phyloP scores from a whole-genome alignment of 1,284 basidiomycete genomes.

The Cutaneotrichosporon sp. region DNA sequence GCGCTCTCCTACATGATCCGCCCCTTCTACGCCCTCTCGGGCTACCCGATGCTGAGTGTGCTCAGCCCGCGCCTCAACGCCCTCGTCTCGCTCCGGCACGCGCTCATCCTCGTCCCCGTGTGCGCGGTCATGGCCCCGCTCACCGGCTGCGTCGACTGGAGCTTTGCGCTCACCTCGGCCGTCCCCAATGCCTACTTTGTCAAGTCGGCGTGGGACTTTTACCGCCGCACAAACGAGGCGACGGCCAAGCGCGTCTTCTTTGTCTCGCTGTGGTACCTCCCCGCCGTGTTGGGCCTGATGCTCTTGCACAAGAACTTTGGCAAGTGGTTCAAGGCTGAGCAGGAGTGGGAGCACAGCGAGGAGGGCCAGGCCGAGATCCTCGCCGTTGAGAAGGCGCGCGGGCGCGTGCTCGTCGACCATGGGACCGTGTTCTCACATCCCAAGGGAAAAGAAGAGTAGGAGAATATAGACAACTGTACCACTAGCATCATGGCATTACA shows the following conservation, averaged over 20 bases:
- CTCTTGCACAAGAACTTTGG: conserved; percentile 88
- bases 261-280: conserved; percentile 87
- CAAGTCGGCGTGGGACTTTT: conserved; percentile 73
- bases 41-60: conserved; percentile 91
- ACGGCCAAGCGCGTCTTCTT: conserved; percentile 78
- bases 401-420: conserved; percentile 12
- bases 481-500: conserved; percentile 11
- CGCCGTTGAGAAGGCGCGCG: conserved; percentile 17
- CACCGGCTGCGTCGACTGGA: conserved; percentile 83
- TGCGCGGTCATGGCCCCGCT: conserved; percentile 80
- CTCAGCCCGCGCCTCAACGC: conserved; percentile 79
- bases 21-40: conserved; percentile 86
- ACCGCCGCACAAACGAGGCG: conserved; percentile 65
- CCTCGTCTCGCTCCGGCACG: conserved; percentile 81
- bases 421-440: conserved; percentile 9
- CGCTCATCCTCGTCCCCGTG: conserved; percentile 74
- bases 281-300: conserved; percentile 85
- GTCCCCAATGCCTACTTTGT: conserved; percentile 75
- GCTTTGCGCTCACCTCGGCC: conserved; percentile 76
- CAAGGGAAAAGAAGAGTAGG: conserved; percentile 8
- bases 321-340: conserved; percentile 60
- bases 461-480: conserved; percentile 10
- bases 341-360: conserved; percentile 23
- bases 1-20: conserved; percentile 85
- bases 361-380: conserved; percentile 24